Percentiles rank a stretch among this genome's conserved stretches.
Conservation (phyloP, 306 rosid genomes). For the Neltuma alba region DNA sequence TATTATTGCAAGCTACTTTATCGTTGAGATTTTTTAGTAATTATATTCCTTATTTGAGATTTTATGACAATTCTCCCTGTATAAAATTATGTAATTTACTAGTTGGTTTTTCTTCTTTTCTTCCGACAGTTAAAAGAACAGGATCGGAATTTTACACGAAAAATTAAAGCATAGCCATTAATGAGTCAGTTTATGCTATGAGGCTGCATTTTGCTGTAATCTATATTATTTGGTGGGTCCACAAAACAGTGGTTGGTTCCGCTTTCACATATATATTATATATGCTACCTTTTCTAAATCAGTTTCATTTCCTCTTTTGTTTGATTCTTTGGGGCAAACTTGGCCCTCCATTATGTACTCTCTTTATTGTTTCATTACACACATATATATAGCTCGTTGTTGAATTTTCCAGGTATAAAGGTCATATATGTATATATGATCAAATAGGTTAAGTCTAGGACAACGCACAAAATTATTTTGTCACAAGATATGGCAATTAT, state of each 20-base stretch:
- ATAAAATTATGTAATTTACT: no score
- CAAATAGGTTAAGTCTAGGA: not conserved
- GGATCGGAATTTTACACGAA: slow-evolving; percentile 23
- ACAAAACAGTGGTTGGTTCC: slow-evolving; percentile 10
- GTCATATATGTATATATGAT: not conserved
- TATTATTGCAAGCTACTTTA: no score
- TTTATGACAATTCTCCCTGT: no score
- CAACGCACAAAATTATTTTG: not conserved
- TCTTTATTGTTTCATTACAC: not conserved
- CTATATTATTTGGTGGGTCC: slow-evolving; percentile 29
- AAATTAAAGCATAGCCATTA: slow-evolving; percentile 26
- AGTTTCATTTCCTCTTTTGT: slow-evolving; percentile 2
- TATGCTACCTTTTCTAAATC: not conserved
- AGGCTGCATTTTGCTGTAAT: slow-evolving; percentile 35
- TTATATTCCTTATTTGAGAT: no score
- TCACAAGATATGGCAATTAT: not conserved
- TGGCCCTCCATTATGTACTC: slow-evolving; percentile 3
- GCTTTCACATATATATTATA: slow-evolving; percentile 8
- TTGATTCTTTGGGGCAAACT: not conserved
- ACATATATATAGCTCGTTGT: not conserved
- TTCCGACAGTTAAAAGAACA: slow-evolving; percentile 35
- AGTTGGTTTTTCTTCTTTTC: not conserved
- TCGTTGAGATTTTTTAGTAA: no score
- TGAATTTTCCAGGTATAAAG: not conserved
- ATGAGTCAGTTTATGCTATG: slow-evolving; percentile 24